phyloP scores from a whole-genome alignment of 1,284 basidiomycete species.

The Testicularia cyperi region DNA sequence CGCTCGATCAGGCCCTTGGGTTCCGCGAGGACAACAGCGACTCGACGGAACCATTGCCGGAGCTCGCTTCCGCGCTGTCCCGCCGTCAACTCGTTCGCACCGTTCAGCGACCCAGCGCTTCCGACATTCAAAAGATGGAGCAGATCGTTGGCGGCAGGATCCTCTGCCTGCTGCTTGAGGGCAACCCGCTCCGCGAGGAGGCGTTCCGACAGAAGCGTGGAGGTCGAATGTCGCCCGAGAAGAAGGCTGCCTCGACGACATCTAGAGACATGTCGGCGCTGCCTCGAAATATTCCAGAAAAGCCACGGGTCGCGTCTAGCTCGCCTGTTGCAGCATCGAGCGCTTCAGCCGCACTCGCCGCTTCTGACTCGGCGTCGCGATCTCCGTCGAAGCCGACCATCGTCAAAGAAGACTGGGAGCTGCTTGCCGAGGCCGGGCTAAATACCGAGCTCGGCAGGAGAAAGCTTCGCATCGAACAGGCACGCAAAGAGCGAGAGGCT shows the following conservation, averaged over 20 bases:
- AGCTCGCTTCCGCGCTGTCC: slow-evolving; percentile 8
- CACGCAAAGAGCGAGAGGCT: slow-evolving; percentile 24
- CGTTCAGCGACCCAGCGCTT: slow-evolving; percentile 15
- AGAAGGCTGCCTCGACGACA: slow-evolving; percentile 6
- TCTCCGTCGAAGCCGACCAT: slow-evolving; percentile 27
- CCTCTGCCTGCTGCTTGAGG: slow-evolving; percentile 42
- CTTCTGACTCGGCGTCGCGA: slow-evolving; percentile 7
- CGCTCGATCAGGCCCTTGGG: slow-evolving; percentile 20
- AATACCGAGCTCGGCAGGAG: slow-evolving; percentile 43
- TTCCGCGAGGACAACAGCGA: slow-evolving; percentile 2
- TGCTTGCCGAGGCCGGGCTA: slow-evolving; percentile 42
- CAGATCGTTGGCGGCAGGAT: slow-evolving; percentile 6
- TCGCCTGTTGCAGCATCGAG: no score
- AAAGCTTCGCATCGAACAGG: slow-evolving; percentile 36
- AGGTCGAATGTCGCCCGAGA: slow-evolving; percentile 30
- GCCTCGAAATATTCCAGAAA: neutral
- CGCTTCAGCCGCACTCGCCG: neutral
- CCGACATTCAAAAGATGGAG: slow-evolving; percentile 18
- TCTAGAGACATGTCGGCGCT: neutral
- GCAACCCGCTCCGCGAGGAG: slow-evolving; percentile 44
- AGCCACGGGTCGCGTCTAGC: no score
- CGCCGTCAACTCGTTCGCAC: slow-evolving; percentile 41
- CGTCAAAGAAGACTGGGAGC: slow-evolving; percentile 44
- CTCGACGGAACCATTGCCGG: neutral
- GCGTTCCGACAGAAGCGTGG: slow-evolving; percentile 45